Conservation (phyloP, 768 basidiomycete genomes). For the Russula griseocarnosa region DNA sequence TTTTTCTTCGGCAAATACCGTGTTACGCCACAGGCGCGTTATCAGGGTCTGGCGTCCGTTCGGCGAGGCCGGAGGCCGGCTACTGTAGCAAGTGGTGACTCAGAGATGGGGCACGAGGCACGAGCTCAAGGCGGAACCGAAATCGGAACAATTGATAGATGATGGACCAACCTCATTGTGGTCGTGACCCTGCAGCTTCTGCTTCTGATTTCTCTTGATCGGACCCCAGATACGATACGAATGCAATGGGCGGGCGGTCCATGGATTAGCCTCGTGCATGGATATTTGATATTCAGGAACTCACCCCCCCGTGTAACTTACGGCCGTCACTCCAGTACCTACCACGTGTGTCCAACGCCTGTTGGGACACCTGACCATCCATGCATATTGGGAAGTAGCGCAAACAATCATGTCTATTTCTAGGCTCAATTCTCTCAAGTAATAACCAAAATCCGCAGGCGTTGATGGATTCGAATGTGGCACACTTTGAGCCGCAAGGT, state of each 20-base stretch:
- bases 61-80: neutral
- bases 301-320: conserved; percentile 3
- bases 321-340: conserved; percentile 11
- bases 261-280: conserved; percentile 19
- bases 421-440: neutral
- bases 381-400: neutral
- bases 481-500: conserved; percentile 18
- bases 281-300: conserved; percentile 22
- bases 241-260: neutral
- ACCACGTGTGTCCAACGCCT: conserved; percentile 16
- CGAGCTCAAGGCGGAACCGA: neutral
- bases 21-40: conserved; percentile 21
- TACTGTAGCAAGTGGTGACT: neutral
- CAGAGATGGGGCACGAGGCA: neutral
- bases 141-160: neutral
- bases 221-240: conserved; percentile 10
- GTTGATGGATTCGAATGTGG: conserved; percentile 17
- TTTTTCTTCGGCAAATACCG: conserved; percentile 13
- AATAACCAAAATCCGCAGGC: conserved; percentile 15
- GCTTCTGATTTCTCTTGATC: neutral
- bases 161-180: neutral
- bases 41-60: neutral
- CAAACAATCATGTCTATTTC: conserved; percentile 3
- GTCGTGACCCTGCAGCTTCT: conserved; percentile 9
- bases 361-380: conserved; percentile 18